A percentile compares a stretch with the other conserved stretches of the same genome.
These are phyloP conservation scores for Candida adriatica DNA, from an alignment of 805 yeast genomes.

Conservation along the genomic window DNA sequence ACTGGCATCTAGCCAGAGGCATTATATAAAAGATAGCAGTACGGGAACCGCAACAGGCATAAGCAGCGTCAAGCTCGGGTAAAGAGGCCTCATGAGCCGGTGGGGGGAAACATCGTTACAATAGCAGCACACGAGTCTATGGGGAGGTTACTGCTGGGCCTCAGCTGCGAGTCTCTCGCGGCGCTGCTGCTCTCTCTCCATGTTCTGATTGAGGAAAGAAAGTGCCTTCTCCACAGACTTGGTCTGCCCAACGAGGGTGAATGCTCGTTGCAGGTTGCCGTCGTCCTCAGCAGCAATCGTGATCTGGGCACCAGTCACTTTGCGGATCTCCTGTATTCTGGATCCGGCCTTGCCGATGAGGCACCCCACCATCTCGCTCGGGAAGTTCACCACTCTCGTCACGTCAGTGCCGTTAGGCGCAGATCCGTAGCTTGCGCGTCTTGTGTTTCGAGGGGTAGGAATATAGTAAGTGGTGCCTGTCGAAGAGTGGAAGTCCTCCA, in stretches of 20 bases:
- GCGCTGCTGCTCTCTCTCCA: slow-evolving; percentile 53
- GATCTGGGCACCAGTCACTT: slow-evolving; percentile 71
- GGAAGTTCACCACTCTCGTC: slow-evolving; percentile 48
- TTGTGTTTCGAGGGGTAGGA: slow-evolving; percentile 8
- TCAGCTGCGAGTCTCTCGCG: slow-evolving; percentile 26
- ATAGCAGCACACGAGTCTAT: slow-evolving; percentile 1
- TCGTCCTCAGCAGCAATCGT: slow-evolving; percentile 66
- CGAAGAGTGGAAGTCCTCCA: slow-evolving; percentile 66
- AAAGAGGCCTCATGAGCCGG: background rate
- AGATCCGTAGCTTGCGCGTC: slow-evolving; percentile 3
- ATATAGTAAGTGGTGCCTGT: slow-evolving; percentile 55
- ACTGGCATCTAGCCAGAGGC: too few relatives aligned
- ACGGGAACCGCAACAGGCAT: too few relatives aligned
- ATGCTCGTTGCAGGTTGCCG: slow-evolving; percentile 56
- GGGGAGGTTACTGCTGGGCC: slow-evolving; percentile 9
- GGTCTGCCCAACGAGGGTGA: slow-evolving; percentile 57
- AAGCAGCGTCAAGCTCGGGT: background rate
- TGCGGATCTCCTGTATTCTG: slow-evolving; percentile 80
- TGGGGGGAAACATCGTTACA: background rate
- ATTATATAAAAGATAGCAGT: too few relatives aligned
- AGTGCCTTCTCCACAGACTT: slow-evolving; percentile 51
- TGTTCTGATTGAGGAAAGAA: slow-evolving; percentile 46
- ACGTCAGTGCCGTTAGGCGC: slow-evolving; percentile 3
- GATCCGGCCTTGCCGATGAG: slow-evolving; percentile 82
- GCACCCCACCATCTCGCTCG: slow-evolving; percentile 83